A percentile compares a stretch with the other conserved stretches of the same genome.
Conservation (phyloP, 768 basidiomycete genomes). For the Tulasnella sp. region DNA sequence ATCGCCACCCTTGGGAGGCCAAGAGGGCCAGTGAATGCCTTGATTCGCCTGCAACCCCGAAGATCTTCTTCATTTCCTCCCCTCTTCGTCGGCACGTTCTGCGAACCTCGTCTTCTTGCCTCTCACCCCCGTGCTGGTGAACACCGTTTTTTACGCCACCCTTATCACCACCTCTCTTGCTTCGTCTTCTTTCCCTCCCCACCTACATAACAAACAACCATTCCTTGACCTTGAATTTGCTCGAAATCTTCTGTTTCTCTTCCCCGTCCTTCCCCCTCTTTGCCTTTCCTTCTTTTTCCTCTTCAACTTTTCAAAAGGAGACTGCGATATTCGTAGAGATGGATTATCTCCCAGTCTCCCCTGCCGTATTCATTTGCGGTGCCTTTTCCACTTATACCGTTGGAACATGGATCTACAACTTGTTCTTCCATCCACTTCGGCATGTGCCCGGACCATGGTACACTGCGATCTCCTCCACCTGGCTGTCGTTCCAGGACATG, state of each 20-base stretch:
- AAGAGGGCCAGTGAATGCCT: background rate
- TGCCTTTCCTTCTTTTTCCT: background rate
- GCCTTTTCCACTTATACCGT: conserved; percentile 11
- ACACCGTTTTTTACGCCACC: background rate
- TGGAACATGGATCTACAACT: conserved; percentile 20
- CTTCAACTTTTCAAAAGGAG: background rate
- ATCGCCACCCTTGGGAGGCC: background rate
- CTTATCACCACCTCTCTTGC: background rate
- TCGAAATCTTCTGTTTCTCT: background rate
- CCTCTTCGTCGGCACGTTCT: background rate
- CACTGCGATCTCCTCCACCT: conserved; percentile 15
- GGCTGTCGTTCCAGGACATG: conserved; percentile 19
- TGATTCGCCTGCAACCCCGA: background rate
- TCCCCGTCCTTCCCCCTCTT: background rate
- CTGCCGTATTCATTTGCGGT: conserved; percentile 5
- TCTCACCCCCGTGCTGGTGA: background rate
- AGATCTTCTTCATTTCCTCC: background rate
- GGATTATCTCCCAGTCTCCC: conserved; percentile 14
- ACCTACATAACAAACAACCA: background rate
- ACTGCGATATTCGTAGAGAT: background rate
- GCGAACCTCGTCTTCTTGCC: background rate
- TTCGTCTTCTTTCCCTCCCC: background rate
- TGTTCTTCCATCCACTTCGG: conserved; percentile 26
- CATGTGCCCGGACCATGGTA: conserved; percentile 26
- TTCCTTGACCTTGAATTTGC: background rate